A percentile compares a stretch with the other conserved stretches of the same genome.
phyloP scores from a whole-genome alignment of 2,329 filamentous ascomycete species.

The Aureobasidium sp. region DNA sequence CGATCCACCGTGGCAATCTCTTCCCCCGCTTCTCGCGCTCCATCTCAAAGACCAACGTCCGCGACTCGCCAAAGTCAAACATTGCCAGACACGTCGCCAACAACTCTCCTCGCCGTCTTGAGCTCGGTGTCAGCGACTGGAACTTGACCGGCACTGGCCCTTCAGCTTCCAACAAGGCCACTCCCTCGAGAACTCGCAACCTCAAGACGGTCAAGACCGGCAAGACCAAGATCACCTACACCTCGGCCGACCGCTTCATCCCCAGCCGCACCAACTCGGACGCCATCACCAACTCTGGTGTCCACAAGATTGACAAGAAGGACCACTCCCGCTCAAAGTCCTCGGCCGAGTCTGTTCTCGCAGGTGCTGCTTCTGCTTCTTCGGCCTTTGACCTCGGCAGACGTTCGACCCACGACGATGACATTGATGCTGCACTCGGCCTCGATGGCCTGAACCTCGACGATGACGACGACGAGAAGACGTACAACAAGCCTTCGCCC shows the following conservation, averaged over 20 bases:
- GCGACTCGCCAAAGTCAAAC: conserved; percentile 94
- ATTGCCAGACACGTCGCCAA: conserved; percentile 50
- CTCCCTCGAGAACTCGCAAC: conserved; percentile 36
- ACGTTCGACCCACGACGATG: conserved; percentile 61
- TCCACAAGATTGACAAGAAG: conserved; percentile 67
- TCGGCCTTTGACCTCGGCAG: conserved; percentile 55
- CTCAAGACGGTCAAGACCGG: conserved; percentile 35
- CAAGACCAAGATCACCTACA: conserved; percentile 61
- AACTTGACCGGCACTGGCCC: conserved; percentile 76
- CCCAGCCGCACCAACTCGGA: conserved; percentile 89
- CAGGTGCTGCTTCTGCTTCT: conserved; percentile 56
- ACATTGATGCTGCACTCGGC: conserved; percentile 50
- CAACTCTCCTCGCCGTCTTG: conserved; percentile 75
- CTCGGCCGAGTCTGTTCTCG: conserved; percentile 64
- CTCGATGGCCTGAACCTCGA: conserved; percentile 75
- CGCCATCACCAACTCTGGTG: conserved; percentile 72
- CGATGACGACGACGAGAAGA: conserved; percentile 57
- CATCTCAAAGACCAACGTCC: conserved; percentile 58
- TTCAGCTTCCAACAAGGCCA: conserved; percentile 38
- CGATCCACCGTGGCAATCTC: conserved; percentile 67
- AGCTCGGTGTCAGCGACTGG: conserved; percentile 90
- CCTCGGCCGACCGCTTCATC: conserved; percentile 79
- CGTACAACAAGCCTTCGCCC: conserved; percentile 72
- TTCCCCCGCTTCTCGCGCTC: conserved; percentile 71
- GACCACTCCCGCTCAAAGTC: conserved; percentile 72